Conservation (phyloP, 1,139 yeast genomes). For the Ogataea hybrid region DNA sequence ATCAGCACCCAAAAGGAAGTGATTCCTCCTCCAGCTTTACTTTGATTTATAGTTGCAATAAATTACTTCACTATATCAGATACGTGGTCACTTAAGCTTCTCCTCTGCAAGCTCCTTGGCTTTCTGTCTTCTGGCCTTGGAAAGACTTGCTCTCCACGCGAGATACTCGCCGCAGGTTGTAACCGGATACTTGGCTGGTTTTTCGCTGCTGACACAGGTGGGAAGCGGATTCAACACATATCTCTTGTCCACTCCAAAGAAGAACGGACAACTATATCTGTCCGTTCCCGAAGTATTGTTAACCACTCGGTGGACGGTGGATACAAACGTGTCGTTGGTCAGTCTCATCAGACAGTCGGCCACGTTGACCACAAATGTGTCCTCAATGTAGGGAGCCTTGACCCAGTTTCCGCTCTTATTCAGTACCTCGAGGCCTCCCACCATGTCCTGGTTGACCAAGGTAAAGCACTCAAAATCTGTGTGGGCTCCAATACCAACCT, state of each 20-base stretch:
- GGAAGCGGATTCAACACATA: conserved; percentile 22
- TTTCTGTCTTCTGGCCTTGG: too few relatives aligned
- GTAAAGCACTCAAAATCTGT: conserved; percentile 37
- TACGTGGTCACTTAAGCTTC: too few relatives aligned
- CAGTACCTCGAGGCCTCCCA: conserved; percentile 32
- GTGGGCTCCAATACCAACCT: conserved; percentile 37
- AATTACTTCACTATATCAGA: too few relatives aligned
- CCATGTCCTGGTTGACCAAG: conserved; percentile 30
- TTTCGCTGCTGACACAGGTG: conserved; percentile 9
- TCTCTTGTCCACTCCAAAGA: conserved; percentile 30
- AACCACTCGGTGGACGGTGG: conserved; percentile 35
- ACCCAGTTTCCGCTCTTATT: conserved; percentile 34
- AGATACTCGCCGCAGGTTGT: conserved; percentile 13
- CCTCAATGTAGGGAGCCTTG: conserved; percentile 31
- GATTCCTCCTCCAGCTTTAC: too few relatives aligned
- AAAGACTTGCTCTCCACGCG: too few relatives aligned
- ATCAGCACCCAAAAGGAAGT: too few relatives aligned
- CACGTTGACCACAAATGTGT: conserved; percentile 34
- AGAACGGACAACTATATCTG: conserved; percentile 33
- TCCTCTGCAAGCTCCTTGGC: too few relatives aligned
- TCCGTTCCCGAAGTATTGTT: conserved; percentile 24
- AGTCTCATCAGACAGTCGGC: conserved; percentile 33
- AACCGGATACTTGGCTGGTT: conserved; percentile 13
- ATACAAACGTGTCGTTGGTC: conserved; percentile 32
- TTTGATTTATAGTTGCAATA: too few relatives aligned